Conservation (phyloP, 2,329 filamentous ascomycete genomes). For the Phaeosphaeria sp. region DNA sequence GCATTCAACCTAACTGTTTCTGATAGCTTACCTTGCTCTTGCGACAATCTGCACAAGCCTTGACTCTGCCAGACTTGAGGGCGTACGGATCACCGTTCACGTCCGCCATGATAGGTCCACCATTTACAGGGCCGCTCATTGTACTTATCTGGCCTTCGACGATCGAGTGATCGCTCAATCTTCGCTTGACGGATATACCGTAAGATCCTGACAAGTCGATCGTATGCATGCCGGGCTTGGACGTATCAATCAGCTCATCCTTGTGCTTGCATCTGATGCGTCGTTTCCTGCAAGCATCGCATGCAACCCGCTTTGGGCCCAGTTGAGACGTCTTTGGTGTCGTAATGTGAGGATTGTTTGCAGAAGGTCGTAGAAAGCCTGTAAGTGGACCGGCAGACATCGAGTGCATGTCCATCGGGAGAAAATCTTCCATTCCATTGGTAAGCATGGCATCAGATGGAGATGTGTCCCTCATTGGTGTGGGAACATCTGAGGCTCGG, state of each 20-base stretch:
- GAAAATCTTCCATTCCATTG: slow-evolving; percentile 16
- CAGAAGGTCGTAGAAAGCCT: slow-evolving; percentile 46
- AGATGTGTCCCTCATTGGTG: slow-evolving; percentile 2
- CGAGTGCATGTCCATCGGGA: slow-evolving; percentile 18
- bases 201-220: slow-evolving; percentile 41
- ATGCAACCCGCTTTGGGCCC: slow-evolving; percentile 66
- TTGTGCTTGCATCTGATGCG: slow-evolving; percentile 70
- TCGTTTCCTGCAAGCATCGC: slow-evolving; percentile 67
- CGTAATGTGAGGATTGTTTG: slow-evolving; percentile 49
- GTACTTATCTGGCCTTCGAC: slow-evolving; percentile 22
- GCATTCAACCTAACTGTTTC: neutral
- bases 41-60: slow-evolving; percentile 70
- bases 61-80: slow-evolving; percentile 65
- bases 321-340: slow-evolving; percentile 64
- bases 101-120: slow-evolving; percentile 42
- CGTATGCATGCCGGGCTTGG: slow-evolving; percentile 38
- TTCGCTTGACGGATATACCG: slow-evolving; percentile 42
- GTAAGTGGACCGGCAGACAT: slow-evolving; percentile 33
- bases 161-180: slow-evolving; percentile 40
- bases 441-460: slow-evolving; percentile 18
- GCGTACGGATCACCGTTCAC: slow-evolving; percentile 49
- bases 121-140: slow-evolving; percentile 31
- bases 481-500: slow-evolving; percentile 25
- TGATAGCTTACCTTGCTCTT: slow-evolving; percentile 63
- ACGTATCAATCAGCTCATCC: slow-evolving; percentile 54